These are phyloP conservation scores for Candida parachauliodes DNA, from an alignment of 805 yeast genomes.

Conservation along the genomic window DNA sequence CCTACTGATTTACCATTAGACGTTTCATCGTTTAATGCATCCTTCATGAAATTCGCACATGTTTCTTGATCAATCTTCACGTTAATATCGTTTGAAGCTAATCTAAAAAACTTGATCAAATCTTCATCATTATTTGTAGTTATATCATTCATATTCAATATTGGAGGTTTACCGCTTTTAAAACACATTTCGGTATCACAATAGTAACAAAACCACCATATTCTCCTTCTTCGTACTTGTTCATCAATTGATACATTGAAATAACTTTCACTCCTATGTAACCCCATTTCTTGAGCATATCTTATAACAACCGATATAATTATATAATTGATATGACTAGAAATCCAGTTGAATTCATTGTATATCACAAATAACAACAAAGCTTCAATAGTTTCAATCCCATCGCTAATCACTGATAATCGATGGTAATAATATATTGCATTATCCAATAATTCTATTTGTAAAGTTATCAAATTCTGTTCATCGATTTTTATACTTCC, in stretches of 20 bases:
- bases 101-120: conserved; percentile 5
- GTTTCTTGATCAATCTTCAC: neutral
- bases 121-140: conserved; percentile 24
- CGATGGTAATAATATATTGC: conserved; percentile 53
- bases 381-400: conserved; percentile 49
- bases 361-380: conserved; percentile 44
- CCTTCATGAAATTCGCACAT: neutral
- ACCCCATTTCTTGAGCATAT: conserved; percentile 40
- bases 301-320: conserved; percentile 32
- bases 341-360: conserved; percentile 28
- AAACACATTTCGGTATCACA: conserved; percentile 37
- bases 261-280: conserved; percentile 34
- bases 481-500: neutral
- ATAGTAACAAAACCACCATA: conserved; percentile 38
- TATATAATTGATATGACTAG: conserved; percentile 27
- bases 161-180: conserved; percentile 38
- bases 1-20: conserved; percentile 1
- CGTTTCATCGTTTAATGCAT: neutral
- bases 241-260: conserved; percentile 19
- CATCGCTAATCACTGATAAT: conserved; percentile 48
- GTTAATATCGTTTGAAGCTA: neutral
- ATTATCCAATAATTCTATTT: conserved; percentile 19
- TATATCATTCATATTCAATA: conserved; percentile 31
- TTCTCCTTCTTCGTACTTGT: conserved; percentile 19
- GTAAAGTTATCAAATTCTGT: conserved; percentile 14